Evolutionary conservation across 139 green algal species (phyloP).

Genomic region (Volvox reticuliferus): DNA sequence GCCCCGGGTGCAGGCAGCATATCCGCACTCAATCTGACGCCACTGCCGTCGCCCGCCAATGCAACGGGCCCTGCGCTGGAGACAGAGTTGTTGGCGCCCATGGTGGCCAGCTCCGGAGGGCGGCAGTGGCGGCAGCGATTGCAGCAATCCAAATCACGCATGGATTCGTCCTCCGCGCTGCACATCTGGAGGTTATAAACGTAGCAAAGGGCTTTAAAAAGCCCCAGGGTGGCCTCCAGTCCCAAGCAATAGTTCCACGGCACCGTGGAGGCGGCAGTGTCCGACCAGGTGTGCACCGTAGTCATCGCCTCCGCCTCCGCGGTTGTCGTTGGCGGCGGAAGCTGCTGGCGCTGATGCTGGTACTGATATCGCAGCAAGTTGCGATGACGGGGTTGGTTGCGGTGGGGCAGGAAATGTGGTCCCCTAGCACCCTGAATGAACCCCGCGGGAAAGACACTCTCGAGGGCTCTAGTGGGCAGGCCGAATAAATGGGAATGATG

Average conservation of each 20-base stretch:
- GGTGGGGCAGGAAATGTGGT: background rate
- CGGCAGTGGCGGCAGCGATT: background rate
- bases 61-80: too few species aligned
- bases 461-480: background rate
- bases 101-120: too few species aligned
- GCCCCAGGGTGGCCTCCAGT: background rate
- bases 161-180: too few species aligned
- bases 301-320: background rate
- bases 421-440: background rate
- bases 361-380: background rate
- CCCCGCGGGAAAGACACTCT: background rate
- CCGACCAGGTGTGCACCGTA: background rate
- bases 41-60: background rate
- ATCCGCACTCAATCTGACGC: background rate
- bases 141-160: too few species aligned
- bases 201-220: background rate
- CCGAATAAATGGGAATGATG: background rate
- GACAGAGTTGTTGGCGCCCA: too few species aligned
- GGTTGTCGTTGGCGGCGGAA: background rate
- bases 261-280: background rate
- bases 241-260: conserved; percentile 1
- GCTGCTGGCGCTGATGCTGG: background rate
- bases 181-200: too few species aligned
- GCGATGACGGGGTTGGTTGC: background rate
- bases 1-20: background rate